Percentiles rank a stretch among this genome's conserved stretches.
These are phyloP conservation scores for Microbotryum saponariae DNA, from an alignment of 1,284 basidiomycete genomes.

Conservation along the genomic window DNA sequence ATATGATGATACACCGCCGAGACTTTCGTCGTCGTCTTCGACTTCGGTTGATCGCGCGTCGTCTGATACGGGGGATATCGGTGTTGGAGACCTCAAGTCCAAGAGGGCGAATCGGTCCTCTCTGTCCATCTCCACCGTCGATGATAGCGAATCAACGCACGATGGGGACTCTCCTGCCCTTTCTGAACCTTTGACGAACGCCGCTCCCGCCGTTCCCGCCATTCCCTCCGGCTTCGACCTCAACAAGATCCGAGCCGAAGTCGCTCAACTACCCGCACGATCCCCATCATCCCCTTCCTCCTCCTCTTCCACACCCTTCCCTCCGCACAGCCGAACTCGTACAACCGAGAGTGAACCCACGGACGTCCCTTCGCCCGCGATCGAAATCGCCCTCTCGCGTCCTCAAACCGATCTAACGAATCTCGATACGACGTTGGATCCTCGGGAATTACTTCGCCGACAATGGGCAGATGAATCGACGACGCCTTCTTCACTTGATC, in stretches of 20 bases:
- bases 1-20: constrained; percentile 34
- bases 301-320: not conserved
- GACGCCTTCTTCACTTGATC: too few relatives aligned
- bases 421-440: constrained; percentile 26
- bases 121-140: not conserved
- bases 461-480: constrained; percentile 23
- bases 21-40: constrained; percentile 12
- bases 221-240: constrained; percentile 16
- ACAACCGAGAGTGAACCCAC: not conserved
- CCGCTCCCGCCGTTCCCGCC: not conserved
- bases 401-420: constrained; percentile 18
- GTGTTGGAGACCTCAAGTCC: too few relatives aligned
- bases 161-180: not conserved
- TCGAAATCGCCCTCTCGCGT: not conserved
- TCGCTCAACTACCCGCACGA: constrained; percentile 17
- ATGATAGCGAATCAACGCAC: constrained; percentile 2
- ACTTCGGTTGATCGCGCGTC: not conserved
- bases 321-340: not conserved
- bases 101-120: too few relatives aligned
- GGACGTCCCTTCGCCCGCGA: constrained; percentile 2
- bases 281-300: constrained; percentile 3
- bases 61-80: too few relatives aligned
- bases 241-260: constrained; percentile 24
- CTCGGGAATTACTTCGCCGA: constrained; percentile 20
- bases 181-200: not conserved